These are phyloP conservation scores for Pholiota adiposa DNA, from an alignment of 1,284 basidiomycete genomes.

Conservation along the genomic window DNA sequence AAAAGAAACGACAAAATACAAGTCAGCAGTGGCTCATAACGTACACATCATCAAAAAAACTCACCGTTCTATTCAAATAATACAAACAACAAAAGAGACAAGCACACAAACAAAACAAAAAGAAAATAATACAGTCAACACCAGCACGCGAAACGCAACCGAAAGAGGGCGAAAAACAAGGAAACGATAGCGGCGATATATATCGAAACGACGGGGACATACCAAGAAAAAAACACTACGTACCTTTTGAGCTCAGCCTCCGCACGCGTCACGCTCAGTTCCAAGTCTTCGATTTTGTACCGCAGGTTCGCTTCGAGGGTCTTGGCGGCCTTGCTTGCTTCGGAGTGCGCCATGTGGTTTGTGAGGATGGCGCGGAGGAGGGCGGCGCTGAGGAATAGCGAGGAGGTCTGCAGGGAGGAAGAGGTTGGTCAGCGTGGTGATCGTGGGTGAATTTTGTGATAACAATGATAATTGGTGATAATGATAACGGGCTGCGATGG, in stretches of 20 bases:
- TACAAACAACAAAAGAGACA: constrained; percentile 26
- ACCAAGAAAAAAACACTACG: too few relatives aligned
- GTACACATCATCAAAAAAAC: too few relatives aligned
- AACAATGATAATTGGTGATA: too few relatives aligned
- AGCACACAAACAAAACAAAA: constrained; percentile 6
- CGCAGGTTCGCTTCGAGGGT: constrained; percentile 61
- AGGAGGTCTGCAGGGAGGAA: constrained; percentile 54
- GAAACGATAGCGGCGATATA: too few relatives aligned
- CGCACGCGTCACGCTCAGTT: constrained; percentile 58
- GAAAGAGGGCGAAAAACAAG: constrained; percentile 4
- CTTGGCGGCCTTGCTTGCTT: constrained; percentile 68
- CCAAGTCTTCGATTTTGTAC: constrained; percentile 64
- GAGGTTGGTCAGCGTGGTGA: neutral
- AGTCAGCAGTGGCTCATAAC: too few relatives aligned
- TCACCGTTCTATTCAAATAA: too few relatives aligned
- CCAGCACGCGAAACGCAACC: too few relatives aligned
- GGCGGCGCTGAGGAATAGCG: constrained; percentile 67
- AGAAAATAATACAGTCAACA: too few relatives aligned
- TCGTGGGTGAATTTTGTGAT: neutral
- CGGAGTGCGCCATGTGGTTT: constrained; percentile 78
- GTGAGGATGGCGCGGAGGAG: constrained; percentile 78
- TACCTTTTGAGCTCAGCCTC: constrained; percentile 69
- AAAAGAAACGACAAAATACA: too few relatives aligned
- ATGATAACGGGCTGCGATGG: too few relatives aligned
- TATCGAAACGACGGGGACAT: too few relatives aligned